Percentiles rank a stretch among this genome's conserved stretches.
Evolutionary conservation across 176 grass and related monocot species (phyloP).

Genomic region (Saccharum officinarum): DNA sequence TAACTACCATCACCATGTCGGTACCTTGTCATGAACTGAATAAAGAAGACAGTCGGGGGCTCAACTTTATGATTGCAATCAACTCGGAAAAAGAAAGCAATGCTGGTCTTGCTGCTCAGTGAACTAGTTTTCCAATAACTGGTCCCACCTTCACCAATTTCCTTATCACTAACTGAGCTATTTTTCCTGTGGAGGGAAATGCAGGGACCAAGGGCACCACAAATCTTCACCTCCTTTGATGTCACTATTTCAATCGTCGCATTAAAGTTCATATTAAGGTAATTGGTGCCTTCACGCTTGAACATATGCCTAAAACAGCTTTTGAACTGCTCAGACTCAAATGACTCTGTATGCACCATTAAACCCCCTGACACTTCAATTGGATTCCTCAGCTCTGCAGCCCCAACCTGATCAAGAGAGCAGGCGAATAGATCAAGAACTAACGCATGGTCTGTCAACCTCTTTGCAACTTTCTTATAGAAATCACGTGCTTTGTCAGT

Average conservation of each 20-base stretch:
- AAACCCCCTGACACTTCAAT: conserved; percentile 87
- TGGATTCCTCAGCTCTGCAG: conserved; percentile 80
- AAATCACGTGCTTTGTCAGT: conserved; percentile 66
- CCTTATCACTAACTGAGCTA: conserved; percentile 76
- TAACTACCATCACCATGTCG: conserved; percentile 72
- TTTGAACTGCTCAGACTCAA: conserved; percentile 87
- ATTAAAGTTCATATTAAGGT: conserved; percentile 93
- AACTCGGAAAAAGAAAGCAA: conserved; percentile 92
- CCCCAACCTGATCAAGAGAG: conserved; percentile 95
- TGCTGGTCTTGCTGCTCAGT: conserved; percentile 79
- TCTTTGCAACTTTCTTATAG: conserved; percentile 79
- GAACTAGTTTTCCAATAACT: conserved; percentile 83
- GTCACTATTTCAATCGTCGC: conserved; percentile 81
- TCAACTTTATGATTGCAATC: conserved; percentile 57
- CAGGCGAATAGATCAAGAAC: conserved; percentile 90
- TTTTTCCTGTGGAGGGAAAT: conserved; percentile 69
- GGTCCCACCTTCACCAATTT: conserved; percentile 90
- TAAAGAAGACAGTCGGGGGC: conserved; percentile 84
- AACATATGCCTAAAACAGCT: conserved; percentile 79
- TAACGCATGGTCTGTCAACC: conserved; percentile 67
- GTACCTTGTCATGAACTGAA: conserved; percentile 98
- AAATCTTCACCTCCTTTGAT: conserved; percentile 93
- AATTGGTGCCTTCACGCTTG: conserved; percentile 52
- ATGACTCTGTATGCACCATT: conserved; percentile 81
- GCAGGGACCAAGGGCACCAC: conserved; percentile 95